A percentile compares a stretch with the other conserved stretches of the same genome.
These are phyloP conservation scores for Cephalotrichum gorgonifer DNA, from an alignment of 2,329 filamentous ascomycete genomes.

Conservation along the genomic window DNA sequence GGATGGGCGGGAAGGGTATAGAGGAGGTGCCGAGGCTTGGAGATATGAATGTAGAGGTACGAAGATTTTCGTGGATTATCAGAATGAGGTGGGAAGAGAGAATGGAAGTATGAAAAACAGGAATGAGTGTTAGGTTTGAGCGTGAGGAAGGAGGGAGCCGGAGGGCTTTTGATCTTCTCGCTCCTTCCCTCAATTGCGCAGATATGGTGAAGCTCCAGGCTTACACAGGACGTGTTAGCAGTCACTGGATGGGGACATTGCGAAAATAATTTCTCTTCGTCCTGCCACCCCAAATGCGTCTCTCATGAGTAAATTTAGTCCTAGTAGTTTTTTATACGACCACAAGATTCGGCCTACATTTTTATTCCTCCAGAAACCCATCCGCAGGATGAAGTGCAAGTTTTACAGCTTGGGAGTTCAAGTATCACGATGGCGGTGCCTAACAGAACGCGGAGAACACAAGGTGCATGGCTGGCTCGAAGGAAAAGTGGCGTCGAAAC, in stretches of 20 bases:
- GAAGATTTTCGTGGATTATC: no score
- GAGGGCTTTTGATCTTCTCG: background rate
- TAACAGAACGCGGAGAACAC: slow-evolving; percentile 4
- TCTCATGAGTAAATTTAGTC: background rate
- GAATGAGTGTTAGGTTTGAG: background rate
- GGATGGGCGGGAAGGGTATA: no score
- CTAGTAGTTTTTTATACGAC: background rate
- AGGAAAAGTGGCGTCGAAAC: slow-evolving; percentile 1
- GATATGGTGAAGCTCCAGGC: background rate
- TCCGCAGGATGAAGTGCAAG: no score
- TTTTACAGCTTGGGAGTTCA: background rate
- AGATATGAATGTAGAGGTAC: no score
- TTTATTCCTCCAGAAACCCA: background rate
- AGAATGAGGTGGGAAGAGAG: background rate
- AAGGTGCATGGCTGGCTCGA: background rate
- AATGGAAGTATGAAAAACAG: background rate
- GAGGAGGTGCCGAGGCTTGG: no score
- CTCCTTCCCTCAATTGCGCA: background rate
- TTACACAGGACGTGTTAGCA: slow-evolving; percentile 1
- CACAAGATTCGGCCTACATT: background rate
- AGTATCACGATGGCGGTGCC: background rate
- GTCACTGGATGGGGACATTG: background rate
- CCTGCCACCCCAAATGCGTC: background rate
- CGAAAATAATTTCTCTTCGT: background rate
- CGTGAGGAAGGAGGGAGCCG: background rate